Percentiles rank a stretch among this genome's conserved stretches.
phyloP scores from a whole-genome alignment of 2,329 filamentous ascomycete genomes.

The Dactylellina cionopaga region DNA sequence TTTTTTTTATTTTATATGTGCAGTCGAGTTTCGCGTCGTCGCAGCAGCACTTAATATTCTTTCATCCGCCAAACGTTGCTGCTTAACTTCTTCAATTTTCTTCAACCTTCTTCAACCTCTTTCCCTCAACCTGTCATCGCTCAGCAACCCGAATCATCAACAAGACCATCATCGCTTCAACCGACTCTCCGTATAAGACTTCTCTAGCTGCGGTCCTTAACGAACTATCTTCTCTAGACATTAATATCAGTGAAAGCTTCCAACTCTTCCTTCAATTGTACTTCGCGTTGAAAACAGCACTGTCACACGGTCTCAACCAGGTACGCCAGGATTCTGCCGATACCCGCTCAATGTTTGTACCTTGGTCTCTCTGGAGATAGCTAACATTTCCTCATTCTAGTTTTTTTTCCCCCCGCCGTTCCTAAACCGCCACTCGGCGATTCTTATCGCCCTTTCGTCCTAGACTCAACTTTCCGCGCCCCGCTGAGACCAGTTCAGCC shows the following conservation, averaged over 20 bases:
- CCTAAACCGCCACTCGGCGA: conserved; percentile 4
- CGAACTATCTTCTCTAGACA: no score
- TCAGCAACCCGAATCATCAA: not conserved
- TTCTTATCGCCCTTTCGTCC: conserved; percentile 2
- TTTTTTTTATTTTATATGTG: not conserved
- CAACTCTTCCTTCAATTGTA: not conserved
- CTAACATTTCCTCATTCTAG: conserved; percentile 8
- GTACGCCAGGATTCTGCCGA: conserved; percentile 10
- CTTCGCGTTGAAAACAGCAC: conserved; percentile 14
- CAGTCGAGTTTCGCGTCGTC: conserved; percentile 37
- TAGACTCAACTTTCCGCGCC: not conserved
- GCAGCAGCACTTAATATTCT: conserved; percentile 37
- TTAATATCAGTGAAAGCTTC: not conserved
- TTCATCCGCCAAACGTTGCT: conserved; percentile 9
- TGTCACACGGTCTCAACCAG: conserved; percentile 14
- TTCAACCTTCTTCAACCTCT: not conserved
- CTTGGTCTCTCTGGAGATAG: not conserved
- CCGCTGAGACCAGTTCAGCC: conserved; percentile 24
- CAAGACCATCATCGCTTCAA: not conserved
- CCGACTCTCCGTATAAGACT: not conserved
- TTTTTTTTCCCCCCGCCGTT: not conserved
- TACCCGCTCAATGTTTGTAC: not conserved
- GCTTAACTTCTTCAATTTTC: not conserved
- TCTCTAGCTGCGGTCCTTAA: no score
- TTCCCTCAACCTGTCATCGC: conserved; percentile 6